These are phyloP conservation scores for Amanita subjunquillea DNA, from an alignment of 768 basidiomycete genomes.

Conservation along the genomic window DNA sequence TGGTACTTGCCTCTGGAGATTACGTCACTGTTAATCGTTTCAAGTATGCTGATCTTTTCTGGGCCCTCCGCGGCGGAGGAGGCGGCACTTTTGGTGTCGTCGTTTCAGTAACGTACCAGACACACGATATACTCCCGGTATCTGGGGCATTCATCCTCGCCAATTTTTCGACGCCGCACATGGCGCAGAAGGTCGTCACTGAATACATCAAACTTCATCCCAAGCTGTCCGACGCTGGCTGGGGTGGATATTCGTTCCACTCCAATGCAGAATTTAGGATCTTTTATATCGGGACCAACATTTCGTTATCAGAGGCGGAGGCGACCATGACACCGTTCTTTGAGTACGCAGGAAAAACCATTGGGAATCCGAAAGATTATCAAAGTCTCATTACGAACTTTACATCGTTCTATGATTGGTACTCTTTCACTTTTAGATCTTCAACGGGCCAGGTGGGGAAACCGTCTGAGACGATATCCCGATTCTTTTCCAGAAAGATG, in stretches of 20 bases:
- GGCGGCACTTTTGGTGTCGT: constrained; percentile 37
- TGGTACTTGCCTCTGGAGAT: constrained; percentile 19
- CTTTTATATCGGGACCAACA: background rate
- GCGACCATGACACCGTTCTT: background rate
- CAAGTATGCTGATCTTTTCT: too few species aligned
- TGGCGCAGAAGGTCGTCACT: background rate
- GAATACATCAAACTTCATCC: background rate
- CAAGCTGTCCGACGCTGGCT: background rate
- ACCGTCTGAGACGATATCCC: constrained; percentile 9
- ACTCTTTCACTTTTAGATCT: background rate
- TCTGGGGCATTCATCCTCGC: constrained; percentile 9
- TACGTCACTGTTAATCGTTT: too few species aligned
- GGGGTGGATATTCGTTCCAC: background rate
- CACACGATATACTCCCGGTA: constrained; percentile 26
- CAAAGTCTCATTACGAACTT: background rate
- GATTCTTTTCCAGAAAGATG: constrained; percentile 22
- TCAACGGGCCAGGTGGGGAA: background rate
- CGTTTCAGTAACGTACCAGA: constrained; percentile 34
- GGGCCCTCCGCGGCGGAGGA: constrained; percentile 27
- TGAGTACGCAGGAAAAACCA: background rate
- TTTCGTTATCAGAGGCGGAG: background rate
- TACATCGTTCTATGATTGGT: background rate
- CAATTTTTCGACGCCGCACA: background rate
- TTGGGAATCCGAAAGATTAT: background rate
- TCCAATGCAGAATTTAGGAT: background rate